Base-by-base conservation (phyloP, 306 rosid species). In the Prinsepia uniflora region DNA sequence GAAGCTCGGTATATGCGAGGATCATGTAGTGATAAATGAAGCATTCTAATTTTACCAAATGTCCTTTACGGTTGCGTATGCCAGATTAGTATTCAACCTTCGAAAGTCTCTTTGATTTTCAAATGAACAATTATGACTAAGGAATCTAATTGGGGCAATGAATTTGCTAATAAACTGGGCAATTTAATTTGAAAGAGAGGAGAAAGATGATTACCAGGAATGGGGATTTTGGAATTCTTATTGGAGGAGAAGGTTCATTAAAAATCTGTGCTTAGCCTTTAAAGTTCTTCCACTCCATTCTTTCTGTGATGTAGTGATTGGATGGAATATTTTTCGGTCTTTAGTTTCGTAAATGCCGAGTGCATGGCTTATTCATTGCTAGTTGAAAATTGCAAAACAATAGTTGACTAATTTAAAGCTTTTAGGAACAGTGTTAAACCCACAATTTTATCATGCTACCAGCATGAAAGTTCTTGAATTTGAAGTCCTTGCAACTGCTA, bases 261-360 rank as follows among this genome's bases (percentile, higher is more conserved):
- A 56, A 56, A 56, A 48, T 70, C 65, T 56, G 62, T 24, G 18
- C 15, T 42, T 8, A 20, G 73, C 53, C 22, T 11, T 41, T 55
- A 30, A 56, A 22, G 65, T 57, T 57, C 20, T 15, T 44, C 12
- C 15, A 43, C 55, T 57, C 56, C 18, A 45, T 24, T 15, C 11
- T 44, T 8, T 44, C 7, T 43, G 14, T 17, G 19, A 10, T 57
- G 34, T 18, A 47, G 48, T 57, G 18, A 50, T 24, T 7, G 5
- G 46, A 40, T 34, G 15, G 45, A 30, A 24, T 30, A 44, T 42
- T 45, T 44, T 69, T 17, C 8, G 55, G 54, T 20, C 24, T 20
- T 60, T 70, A 55, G 24, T 70, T 24, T 55, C 8, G 24, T 39
- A 19, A 20, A 12, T 6, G n/a, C 36, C 3, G 12, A 14, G 22